Percentiles rank a stretch among this genome's conserved stretches.
Conservation (phyloP, 2,329 filamentous ascomycete species). For the Diplodia intermedia region DNA sequence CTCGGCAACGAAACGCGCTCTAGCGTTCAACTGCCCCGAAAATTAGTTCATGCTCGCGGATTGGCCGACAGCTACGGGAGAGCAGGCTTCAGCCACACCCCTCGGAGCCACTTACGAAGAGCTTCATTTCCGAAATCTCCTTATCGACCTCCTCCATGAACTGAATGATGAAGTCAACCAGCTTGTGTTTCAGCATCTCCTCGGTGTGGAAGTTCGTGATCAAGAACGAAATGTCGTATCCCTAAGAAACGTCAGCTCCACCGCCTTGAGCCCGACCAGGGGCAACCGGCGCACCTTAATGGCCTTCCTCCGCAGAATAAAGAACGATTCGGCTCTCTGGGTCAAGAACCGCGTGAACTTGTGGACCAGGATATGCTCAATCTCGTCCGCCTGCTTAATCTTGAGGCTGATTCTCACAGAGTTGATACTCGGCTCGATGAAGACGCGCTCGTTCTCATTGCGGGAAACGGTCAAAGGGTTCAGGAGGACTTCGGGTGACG, state of each 20-base stretch:
- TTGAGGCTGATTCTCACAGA: constrained; percentile 96
- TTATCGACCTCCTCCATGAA: constrained; percentile 99
- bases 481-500: constrained; percentile 90
- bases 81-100: neutral
- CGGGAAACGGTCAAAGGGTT: constrained; percentile 89
- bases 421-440: constrained; percentile 97
- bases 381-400: constrained; percentile 99
- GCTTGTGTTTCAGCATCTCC: constrained; percentile 98
- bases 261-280: constrained; percentile 32
- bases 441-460: constrained; percentile 95
- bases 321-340: constrained; percentile 95
- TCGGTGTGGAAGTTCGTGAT: constrained; percentile 99
- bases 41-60: neutral
- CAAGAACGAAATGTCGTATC: constrained; percentile 97
- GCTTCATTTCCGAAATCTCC: constrained; percentile 99
- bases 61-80: neutral
- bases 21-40: constrained; percentile 78
- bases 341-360: constrained; percentile 98
- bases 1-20: constrained; percentile 96
- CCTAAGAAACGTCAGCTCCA: constrained; percentile 58
- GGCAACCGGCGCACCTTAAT: constrained; percentile 71
- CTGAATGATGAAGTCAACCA: constrained; percentile 98
- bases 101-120: constrained; percentile 75
- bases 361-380: constrained; percentile 96
- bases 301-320: constrained; percentile 92